Base-by-base conservation (phyloP, 495 filamentous ascomycete genomes). In the Xylaria venustula region DNA sequence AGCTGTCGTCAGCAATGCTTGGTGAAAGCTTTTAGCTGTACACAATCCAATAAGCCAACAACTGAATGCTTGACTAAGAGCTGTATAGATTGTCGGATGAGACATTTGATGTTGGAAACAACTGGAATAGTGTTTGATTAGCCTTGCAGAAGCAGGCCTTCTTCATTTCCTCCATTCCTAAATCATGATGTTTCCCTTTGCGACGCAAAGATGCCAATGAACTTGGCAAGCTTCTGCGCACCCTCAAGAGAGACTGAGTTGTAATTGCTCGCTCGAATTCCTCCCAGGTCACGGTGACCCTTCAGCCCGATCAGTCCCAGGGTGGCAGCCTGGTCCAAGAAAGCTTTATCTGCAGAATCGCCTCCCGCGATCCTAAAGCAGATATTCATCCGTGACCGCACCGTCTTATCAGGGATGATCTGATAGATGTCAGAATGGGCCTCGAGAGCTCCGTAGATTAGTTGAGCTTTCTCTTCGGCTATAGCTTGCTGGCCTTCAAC, bases 381-480 rank as follows among this genome's bases (percentile, higher is more conserved):
- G 49, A 93, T 85, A 71, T 95, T 94, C 88, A 94, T 93, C 25
- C 90, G 75, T 62, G 87, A 90, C 41, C 91, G 83, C 14, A 83
- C 84, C 47, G 70, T 74, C 72, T 84, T 86, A 36, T 85, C 77
- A 1, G 88, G 85, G 4, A 94, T 88, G 28, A 92, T 81, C 51
- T 74, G 70, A 71, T 90, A 69, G 4, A 66, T 56, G 0, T 81
- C 66, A 0, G 85, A 81, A 70, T 85, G 79, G 17, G 75, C 79
- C 61, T 91, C 90, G 48, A 94, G 74, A 2, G 81, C 80, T 0
- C 71, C 78, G 68, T 95, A 95, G 42, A 95, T 77, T 41, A 87
- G 68, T 34, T 80, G 64, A 0, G 90, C 84, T 77, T 95, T 93
- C 34, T 80, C 71, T 11, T 83, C 73, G 5, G 88, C 77, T 25